Conservation (phyloP, 1,284 basidiomycete genomes). For the Cystobasidium pallidum region DNA sequence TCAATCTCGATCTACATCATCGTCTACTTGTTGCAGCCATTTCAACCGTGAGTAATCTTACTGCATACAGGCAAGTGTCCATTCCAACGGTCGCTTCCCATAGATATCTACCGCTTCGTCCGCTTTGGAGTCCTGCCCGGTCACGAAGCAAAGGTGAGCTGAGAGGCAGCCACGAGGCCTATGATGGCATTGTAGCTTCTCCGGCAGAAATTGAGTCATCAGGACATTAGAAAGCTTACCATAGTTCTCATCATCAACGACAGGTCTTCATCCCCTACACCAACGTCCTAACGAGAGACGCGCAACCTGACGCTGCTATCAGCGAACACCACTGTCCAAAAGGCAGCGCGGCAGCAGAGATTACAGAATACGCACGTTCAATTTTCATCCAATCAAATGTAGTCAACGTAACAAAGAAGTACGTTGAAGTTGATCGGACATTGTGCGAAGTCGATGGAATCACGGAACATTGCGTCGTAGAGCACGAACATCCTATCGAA, state of each 20-base stretch:
- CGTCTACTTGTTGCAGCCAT: slow-evolving; percentile 45
- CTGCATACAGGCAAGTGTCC: background rate
- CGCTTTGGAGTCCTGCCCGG: slow-evolving; percentile 51
- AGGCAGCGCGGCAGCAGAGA: slow-evolving; percentile 16
- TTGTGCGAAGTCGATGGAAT: slow-evolving; percentile 46
- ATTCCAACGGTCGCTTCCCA: background rate
- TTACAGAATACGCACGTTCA: slow-evolving; percentile 22
- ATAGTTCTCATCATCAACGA: background rate
- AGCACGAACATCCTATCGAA: slow-evolving; percentile 41
- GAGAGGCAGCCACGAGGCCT: background rate
- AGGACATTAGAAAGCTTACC: background rate
- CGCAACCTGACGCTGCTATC: slow-evolving; percentile 34
- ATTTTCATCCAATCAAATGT: slow-evolving; percentile 49
- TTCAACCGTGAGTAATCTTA: slow-evolving; percentile 53
- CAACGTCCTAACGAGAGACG: slow-evolving; percentile 40
- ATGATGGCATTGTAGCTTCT: background rate
- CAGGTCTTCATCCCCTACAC: slow-evolving; percentile 51
- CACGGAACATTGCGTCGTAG: slow-evolving; percentile 45
- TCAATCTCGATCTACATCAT: slow-evolving; percentile 13
- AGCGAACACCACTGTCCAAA: slow-evolving; percentile 37
- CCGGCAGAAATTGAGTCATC: slow-evolving; percentile 1
- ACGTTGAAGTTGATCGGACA: slow-evolving; percentile 51
- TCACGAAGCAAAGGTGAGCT: slow-evolving; percentile 50
- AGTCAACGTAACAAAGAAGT: slow-evolving; percentile 46
- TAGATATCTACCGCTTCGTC: slow-evolving; percentile 47